A percentile compares a stretch with the other conserved stretches of the same genome.
Evolutionary conservation across 2,329 filamentous ascomycete species (phyloP).

Genomic region (Emericellopsis atlantica): DNA sequence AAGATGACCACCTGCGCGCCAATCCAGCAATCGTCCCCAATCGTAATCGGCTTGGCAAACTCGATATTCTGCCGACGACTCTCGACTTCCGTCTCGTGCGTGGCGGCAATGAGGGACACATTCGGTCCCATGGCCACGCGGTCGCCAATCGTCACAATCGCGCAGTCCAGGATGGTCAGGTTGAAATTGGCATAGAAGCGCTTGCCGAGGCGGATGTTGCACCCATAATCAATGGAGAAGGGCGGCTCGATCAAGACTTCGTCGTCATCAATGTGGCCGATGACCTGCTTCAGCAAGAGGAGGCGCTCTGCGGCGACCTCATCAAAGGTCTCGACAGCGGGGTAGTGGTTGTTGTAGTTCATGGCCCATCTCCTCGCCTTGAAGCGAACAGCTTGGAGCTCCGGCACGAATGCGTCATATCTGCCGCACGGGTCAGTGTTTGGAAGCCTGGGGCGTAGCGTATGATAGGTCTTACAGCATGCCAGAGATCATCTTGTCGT

Average conservation of each 20-base stretch:
- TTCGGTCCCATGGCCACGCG: constrained; percentile 62
- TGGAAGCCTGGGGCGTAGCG: neutral
- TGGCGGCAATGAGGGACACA: constrained; percentile 57
- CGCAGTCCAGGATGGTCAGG: constrained; percentile 58
- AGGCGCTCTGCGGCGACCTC: constrained; percentile 23
- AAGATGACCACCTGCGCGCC: constrained; percentile 35
- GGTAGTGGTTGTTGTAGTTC: constrained; percentile 45
- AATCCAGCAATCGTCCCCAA: constrained; percentile 44
- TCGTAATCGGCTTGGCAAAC: constrained; percentile 29
- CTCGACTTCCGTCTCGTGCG: constrained; percentile 54
- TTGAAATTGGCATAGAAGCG: constrained; percentile 47
- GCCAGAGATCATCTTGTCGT: constrained; percentile 52
- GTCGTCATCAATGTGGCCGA: constrained; percentile 33
- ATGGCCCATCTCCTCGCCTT: constrained; percentile 39
- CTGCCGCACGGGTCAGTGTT: constrained; percentile 13
- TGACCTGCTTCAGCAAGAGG: constrained; percentile 27
- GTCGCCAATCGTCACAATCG: constrained; percentile 54
- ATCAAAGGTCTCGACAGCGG: constrained; percentile 28
- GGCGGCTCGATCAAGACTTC: constrained; percentile 44
- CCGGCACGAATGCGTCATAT: constrained; percentile 35
- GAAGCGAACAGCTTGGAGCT: constrained; percentile 36
- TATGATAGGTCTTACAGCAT: constrained; percentile 36
- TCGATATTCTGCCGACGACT: constrained; percentile 32
- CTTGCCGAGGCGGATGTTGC: constrained; percentile 44
- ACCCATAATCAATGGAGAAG: constrained; percentile 47